These are phyloP conservation scores for Ascochyta clinopodiicola DNA, from an alignment of 2,329 filamentous ascomycete genomes.

Conservation along the genomic window DNA sequence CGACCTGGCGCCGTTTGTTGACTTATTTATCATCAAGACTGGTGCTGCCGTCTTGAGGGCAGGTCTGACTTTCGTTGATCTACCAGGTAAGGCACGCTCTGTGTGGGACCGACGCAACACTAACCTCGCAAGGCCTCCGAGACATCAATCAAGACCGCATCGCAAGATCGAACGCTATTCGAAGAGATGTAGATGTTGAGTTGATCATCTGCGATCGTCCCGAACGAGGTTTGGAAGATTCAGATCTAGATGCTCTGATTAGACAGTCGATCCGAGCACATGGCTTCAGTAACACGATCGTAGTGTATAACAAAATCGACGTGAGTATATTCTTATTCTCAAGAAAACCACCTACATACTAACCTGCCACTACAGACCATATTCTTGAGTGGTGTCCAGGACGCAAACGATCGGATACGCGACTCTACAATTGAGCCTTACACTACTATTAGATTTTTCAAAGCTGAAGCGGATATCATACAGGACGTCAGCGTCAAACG, in stretches of 20 bases:
- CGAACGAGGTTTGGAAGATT: slow-evolving; percentile 12
- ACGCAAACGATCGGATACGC: slow-evolving; percentile 5
- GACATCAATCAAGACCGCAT: slow-evolving; percentile 14
- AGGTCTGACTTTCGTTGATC: slow-evolving; percentile 12
- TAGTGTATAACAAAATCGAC: slow-evolving; percentile 13
- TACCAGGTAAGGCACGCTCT: background rate
- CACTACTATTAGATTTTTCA: slow-evolving; percentile 1
- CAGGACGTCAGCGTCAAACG: background rate
- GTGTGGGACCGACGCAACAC: no score
- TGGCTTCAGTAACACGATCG: slow-evolving; percentile 8
- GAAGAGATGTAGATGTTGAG: slow-evolving; percentile 10
- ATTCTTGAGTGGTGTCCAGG: slow-evolving; percentile 13
- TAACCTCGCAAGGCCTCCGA: background rate
- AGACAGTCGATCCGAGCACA: slow-evolving; percentile 13
- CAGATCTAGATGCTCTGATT: slow-evolving; percentile 10
- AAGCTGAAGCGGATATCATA: background rate
- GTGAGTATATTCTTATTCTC: background rate
- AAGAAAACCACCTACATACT: background rate
- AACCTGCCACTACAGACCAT: slow-evolving; percentile 2
- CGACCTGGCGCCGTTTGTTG: slow-evolving; percentile 6
- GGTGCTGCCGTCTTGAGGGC: slow-evolving; percentile 1
- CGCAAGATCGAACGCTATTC: slow-evolving; percentile 9
- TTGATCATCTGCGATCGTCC: slow-evolving; percentile 14
- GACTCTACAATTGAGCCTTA: slow-evolving; percentile 4
- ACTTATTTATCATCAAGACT: slow-evolving; percentile 13